Base-by-base conservation (phyloP, 768 basidiomycete species). In the Macrolepiota dolichaula region DNA sequence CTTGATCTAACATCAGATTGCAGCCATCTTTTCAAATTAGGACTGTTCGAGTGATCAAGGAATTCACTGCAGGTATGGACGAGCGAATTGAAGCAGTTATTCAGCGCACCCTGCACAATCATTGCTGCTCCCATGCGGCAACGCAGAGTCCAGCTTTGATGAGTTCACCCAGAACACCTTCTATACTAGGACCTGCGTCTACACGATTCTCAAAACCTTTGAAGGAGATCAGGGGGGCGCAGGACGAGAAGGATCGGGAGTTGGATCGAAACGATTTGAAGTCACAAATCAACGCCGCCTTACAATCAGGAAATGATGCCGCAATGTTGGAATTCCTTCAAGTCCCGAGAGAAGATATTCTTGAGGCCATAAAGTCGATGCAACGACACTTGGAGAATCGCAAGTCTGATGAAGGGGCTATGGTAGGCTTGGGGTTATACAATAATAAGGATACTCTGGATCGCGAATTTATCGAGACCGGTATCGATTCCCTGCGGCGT, bases 201-300 rank as follows among this genome's bases (percentile, higher is more conserved):
- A 55, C 52, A 11, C 22, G 24, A n/a, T 1, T 61, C 5, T 15
- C 25, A 15, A 46, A 61, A 35, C 59, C 52, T 22, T 40, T 61
- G 15, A 46, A 55, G 32, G 59, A 61, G 46, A 61, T 61, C 35
- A 54, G 25, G 4, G 55, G 59, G 4, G 59, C 55, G 2, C 59
- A 61, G 36, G 53, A 61, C 37, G 53, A 55, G n/a, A 61, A 61
- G 36, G 59, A 61, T 17, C 5, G 59, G 49, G 32, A 87, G 55
- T 73, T 91, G n/a, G 73, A 85, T 1, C 73, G 74, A 59, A 89
- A 2, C 97, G 96, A 96, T 94, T 94, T 76, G 94, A 93, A 0
- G 94, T 94, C 22, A 92, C 91, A 4, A 83, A 80, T 19, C 85
- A 80, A 67, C 92, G 92, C 72, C 76, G 94, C 68, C 77, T 78